phyloP scores from a whole-genome alignment of 2,329 filamentous ascomycete genomes.

The Arachnomyces sp. region DNA sequence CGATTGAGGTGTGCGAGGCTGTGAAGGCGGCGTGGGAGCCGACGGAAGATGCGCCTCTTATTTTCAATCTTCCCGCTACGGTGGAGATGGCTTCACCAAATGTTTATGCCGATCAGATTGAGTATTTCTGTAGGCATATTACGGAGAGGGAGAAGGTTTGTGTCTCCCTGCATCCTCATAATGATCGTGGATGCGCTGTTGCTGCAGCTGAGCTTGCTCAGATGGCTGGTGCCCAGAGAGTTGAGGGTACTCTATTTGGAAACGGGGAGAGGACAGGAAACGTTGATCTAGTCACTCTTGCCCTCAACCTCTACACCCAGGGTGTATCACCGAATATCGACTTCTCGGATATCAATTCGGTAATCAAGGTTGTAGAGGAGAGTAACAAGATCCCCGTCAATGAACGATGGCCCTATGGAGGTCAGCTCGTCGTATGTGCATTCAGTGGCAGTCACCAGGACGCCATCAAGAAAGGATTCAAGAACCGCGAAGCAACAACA shows the following conservation, averaged over 20 bases:
- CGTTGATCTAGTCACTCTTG: constrained; percentile 87
- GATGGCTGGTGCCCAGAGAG: constrained; percentile 91
- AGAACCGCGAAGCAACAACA: constrained; percentile 55
- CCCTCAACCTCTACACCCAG: constrained; percentile 89
- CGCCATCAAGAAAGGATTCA: constrained; percentile 82
- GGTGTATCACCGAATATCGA: constrained; percentile 78
- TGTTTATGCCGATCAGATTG: constrained; percentile 90
- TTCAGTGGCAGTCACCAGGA: constrained; percentile 92
- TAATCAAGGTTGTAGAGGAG: constrained; percentile 83
- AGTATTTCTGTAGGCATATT: constrained; percentile 87
- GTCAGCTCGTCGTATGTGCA: constrained; percentile 81
- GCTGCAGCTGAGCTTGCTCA: constrained; percentile 87
- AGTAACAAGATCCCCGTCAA: constrained; percentile 95
- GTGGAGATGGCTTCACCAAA: constrained; percentile 94
- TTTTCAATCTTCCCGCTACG: constrained; percentile 94
- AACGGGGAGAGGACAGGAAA: constrained; percentile 96
- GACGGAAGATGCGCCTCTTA: constrained; percentile 67
- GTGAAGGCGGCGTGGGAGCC: constrained; percentile 93
- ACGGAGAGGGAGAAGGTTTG: constrained; percentile 76
- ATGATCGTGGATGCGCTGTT: constrained; percentile 82
- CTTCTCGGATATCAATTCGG: constrained; percentile 76
- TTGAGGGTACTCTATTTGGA: constrained; percentile 88
- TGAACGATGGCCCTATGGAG: constrained; percentile 80
- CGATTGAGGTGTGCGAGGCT: constrained; percentile 74
- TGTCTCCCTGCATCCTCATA: constrained; percentile 88